Evolutionary conservation across 164 flowering plant species (phyloP), one percentile per base, ranked within the genome.

Genomic region (Magnolia kwangsiensis): DNA sequence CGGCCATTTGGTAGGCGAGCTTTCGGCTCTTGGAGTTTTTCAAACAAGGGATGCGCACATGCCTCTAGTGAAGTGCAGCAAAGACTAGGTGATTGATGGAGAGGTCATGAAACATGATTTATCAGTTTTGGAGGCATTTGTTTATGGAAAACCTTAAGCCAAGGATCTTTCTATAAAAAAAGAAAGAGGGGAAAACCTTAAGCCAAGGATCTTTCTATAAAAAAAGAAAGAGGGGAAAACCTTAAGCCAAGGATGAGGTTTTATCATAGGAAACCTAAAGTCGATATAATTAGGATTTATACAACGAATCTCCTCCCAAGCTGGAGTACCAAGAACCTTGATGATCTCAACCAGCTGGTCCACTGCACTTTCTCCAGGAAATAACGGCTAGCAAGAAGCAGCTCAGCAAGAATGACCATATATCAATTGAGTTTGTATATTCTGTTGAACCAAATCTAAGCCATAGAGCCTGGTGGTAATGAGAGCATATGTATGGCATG

Each of bases 191-290:
- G 29, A 27, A 27, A 27, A 27, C 29, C 29, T 27, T 27, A 27
- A 27, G 98, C 98, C 98, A 95, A 72, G 98, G 98, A 81, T 93
- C n/a, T n/a, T n/a, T n/a, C n/a, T n/a, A n/a, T n/a, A n/a, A n/a
- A n/a, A n/a, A 27, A 27, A 27, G 1, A 27, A 27, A 27, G 29
- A 27, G 1, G 29, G 29, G 29, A 27, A 27, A 27, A 27, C 29
- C 29, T 27, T 27, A 27, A 27, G 98, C 98, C 98, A 95, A 72
- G 98, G 98, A 81, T 93, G 97, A 50, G 98, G 95, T 84, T 94
- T 92, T 69, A 92, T 87, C 79, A 93, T 97, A 69, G 98, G 97
- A 83, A 95, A 95, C 78, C 97, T 86, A 81, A 95, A 95, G 72
- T 95, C 98, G 4, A 86, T 90, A 77, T 95, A 95, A 74, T 87